phyloP scores from a whole-genome alignment of 306 rosid genomes.

The Benincasa hispida region DNA sequence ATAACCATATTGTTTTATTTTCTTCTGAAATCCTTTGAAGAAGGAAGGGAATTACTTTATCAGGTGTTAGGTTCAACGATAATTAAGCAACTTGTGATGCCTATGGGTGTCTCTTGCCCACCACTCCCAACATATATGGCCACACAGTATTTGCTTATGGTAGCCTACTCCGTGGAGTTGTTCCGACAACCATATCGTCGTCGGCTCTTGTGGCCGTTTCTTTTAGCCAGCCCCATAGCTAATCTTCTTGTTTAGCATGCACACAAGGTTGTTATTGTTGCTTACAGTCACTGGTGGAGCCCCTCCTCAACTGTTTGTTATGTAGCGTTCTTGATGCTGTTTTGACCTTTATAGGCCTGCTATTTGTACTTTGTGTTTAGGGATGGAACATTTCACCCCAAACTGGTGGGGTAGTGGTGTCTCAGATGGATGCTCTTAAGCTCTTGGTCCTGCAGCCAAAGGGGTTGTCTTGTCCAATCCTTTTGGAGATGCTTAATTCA shows the following conservation, averaged over 20 bases:
- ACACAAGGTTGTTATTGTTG: slow-evolving; percentile 45
- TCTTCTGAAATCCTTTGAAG: neutral
- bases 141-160: slow-evolving; percentile 38
- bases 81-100: slow-evolving; percentile 20
- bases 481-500: slow-evolving; percentile 1
- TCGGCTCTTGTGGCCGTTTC: slow-evolving; percentile 58
- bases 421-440: slow-evolving; percentile 57
- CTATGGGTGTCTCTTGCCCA: slow-evolving; percentile 53
- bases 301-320: slow-evolving; percentile 29
- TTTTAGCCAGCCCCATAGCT: slow-evolving; percentile 54
- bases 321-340: slow-evolving; percentile 75
- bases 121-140: slow-evolving; percentile 41
- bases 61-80: slow-evolving; percentile 41
- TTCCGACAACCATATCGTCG: slow-evolving; percentile 60
- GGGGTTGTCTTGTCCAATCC: slow-evolving; percentile 52
- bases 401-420: slow-evolving; percentile 58
- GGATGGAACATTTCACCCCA: slow-evolving; percentile 35
- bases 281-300: slow-evolving; percentile 25
- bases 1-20: neutral
- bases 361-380: slow-evolving; percentile 47
- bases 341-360: slow-evolving; percentile 64
- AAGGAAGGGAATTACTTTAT: neutral
- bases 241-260: slow-evolving; percentile 52
- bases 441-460: slow-evolving; percentile 52
- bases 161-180: slow-evolving; percentile 69